These are phyloP conservation scores for Claviceps pazoutovae DNA, from an alignment of 2,329 filamentous ascomycete genomes.

Conservation along the genomic window DNA sequence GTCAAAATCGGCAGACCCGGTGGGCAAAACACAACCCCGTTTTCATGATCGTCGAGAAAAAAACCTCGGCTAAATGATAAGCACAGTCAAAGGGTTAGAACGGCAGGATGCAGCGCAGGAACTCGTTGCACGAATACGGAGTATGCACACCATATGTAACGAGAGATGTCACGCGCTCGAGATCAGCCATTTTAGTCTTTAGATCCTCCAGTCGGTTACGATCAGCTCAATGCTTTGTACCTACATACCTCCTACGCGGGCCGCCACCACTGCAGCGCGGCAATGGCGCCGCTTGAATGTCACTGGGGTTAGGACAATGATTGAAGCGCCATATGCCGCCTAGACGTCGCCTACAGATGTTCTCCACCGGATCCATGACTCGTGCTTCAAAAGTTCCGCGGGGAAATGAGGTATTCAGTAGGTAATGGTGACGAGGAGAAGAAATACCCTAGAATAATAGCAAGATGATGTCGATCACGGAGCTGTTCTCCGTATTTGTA, in stretches of 20 bases:
- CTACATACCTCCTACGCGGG: no score
- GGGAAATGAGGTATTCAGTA: background rate
- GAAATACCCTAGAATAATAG: background rate
- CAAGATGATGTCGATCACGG: background rate
- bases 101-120: background rate
- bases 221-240: background rate
- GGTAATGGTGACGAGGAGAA: background rate
- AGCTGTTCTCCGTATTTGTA: background rate
- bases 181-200: background rate
- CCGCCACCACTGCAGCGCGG: background rate
- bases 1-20: no score
- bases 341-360: background rate
- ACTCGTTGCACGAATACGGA: no score
- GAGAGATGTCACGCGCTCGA: background rate
- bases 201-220: background rate
- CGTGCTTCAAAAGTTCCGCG: background rate
- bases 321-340: conserved; percentile 3
- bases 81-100: background rate
- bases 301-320: background rate
- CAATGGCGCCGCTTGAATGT: background rate
- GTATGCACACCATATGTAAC: no score
- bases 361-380: conserved; percentile 1
- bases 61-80: background rate
- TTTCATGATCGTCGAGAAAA: no score
- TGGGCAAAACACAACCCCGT: background rate